Evolutionary conservation across 2,329 filamentous ascomycete species (phyloP).

Genomic region (Ustilaginoidea virens): DNA sequence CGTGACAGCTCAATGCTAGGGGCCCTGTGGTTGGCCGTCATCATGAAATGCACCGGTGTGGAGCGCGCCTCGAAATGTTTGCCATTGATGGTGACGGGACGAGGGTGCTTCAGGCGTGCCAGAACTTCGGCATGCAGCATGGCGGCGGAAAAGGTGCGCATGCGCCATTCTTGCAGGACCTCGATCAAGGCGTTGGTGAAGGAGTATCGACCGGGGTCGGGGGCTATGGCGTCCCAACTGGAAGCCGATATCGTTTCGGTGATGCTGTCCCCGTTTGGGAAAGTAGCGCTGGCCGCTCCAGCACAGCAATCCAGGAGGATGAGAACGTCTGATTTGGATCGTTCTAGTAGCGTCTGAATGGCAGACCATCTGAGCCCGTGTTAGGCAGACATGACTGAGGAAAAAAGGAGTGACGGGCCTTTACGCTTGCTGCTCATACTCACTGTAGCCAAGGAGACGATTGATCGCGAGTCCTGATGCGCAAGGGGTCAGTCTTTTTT

Average conservation of each 20-base stretch:
- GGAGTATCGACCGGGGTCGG: conserved; percentile 42
- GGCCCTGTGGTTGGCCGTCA: conserved; percentile 43
- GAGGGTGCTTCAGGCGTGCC: conserved; percentile 43
- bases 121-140: conserved; percentile 46
- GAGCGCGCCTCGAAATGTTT: conserved; percentile 41
- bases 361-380: conserved; percentile 35
- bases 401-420: too few species aligned
- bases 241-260: conserved; percentile 48
- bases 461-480: conserved; percentile 28
- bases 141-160: conserved; percentile 39
- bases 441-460: conserved; percentile 41
- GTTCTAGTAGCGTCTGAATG: conserved; percentile 42
- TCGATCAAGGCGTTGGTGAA: conserved; percentile 45
- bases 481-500: not conserved
- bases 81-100: conserved; percentile 41
- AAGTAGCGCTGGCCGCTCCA: conserved; percentile 43
- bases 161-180: conserved; percentile 40
- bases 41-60: conserved; percentile 47
- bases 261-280: conserved; percentile 40
- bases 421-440: too few species aligned
- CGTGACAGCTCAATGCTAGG: conserved; percentile 41
- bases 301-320: conserved; percentile 46
- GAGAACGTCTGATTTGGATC: conserved; percentile 39
- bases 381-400: not conserved
- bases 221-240: conserved; percentile 45